These are phyloP conservation scores for Phialophora verrucosa DNA, from an alignment of 2,329 filamentous ascomycete genomes.

Conservation along the genomic window DNA sequence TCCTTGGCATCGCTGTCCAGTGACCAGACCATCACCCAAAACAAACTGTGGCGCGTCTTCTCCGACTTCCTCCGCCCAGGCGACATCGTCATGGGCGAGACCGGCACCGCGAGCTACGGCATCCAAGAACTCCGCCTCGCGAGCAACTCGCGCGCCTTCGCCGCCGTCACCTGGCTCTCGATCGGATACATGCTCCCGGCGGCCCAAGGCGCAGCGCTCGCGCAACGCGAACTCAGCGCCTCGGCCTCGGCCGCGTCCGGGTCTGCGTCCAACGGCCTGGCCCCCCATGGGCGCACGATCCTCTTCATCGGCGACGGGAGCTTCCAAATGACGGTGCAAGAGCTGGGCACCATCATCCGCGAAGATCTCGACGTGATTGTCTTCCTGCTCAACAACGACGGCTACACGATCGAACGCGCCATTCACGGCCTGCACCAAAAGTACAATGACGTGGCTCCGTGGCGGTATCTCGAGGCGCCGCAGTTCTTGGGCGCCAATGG, in stretches of 20 bases:
- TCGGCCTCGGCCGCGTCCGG: conserved; percentile 15
- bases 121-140: conserved; percentile 58
- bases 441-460: conserved; percentile 81
- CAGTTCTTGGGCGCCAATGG: conserved; percentile 68
- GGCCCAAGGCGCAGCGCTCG: conserved; percentile 62
- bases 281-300: conserved; percentile 54
- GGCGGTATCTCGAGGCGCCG: conserved; percentile 64
- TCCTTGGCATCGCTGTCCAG: neutral
- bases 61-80: conserved; percentile 55
- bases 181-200: conserved; percentile 67
- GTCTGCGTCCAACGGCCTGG: conserved; percentile 35
- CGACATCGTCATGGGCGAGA: conserved; percentile 63
- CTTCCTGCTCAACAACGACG: conserved; percentile 85
- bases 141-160: conserved; percentile 54
- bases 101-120: conserved; percentile 63
- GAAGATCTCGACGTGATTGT: conserved; percentile 61
- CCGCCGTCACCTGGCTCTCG: conserved; percentile 62
- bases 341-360: conserved; percentile 67
- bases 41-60: conserved; percentile 54
- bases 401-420: conserved; percentile 85
- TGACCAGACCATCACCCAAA: conserved; percentile 13
- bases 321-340: conserved; percentile 69
- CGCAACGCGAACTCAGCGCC: conserved; percentile 54
- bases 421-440: conserved; percentile 80
- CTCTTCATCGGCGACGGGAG: conserved; percentile 65